phyloP scores from a whole-genome alignment of 495 filamentous ascomycete species.

The Talaromyces proteolyticus region DNA sequence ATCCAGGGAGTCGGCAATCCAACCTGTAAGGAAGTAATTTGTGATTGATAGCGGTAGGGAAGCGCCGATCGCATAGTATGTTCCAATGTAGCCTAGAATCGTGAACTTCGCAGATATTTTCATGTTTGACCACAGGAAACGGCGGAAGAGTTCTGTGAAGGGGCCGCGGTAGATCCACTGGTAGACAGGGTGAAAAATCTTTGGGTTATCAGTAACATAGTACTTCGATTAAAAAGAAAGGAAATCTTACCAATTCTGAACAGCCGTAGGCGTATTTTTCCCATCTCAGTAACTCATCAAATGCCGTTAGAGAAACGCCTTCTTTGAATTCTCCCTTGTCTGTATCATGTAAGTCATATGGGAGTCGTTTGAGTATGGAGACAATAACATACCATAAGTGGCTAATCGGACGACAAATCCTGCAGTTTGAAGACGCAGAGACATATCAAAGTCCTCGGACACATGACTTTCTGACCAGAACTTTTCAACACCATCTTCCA shows the following conservation, averaged over 20 bases:
- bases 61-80: conserved; percentile 49
- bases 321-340: conserved; percentile 37
- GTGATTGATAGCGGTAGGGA: conserved; percentile 24
- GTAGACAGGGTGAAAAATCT: conserved; percentile 55
- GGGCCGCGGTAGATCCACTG: conserved; percentile 56
- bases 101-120: conserved; percentile 75
- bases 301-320: conserved; percentile 39
- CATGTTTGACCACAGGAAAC: conserved; percentile 67
- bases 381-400: conserved; percentile 17
- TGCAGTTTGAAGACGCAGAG: conserved; percentile 28
- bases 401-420: conserved; percentile 35
- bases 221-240: neutral
- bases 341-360: neutral
- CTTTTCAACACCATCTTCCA: conserved; percentile 24
- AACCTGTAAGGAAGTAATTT: conserved; percentile 43
- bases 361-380: neutral
- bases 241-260: conserved; percentile 14
- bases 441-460: conserved; percentile 39
- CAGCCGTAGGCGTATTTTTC: conserved; percentile 27
- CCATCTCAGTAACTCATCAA: conserved; percentile 40
- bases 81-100: conserved; percentile 78
- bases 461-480: conserved; percentile 38
- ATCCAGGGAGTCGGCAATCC: conserved; percentile 67
- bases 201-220: conserved; percentile 29
- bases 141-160: conserved; percentile 69